These are phyloP conservation scores for Berberis vulgaris DNA, from an alignment of 164 flowering plant genomes.

Conservation along the genomic window DNA sequence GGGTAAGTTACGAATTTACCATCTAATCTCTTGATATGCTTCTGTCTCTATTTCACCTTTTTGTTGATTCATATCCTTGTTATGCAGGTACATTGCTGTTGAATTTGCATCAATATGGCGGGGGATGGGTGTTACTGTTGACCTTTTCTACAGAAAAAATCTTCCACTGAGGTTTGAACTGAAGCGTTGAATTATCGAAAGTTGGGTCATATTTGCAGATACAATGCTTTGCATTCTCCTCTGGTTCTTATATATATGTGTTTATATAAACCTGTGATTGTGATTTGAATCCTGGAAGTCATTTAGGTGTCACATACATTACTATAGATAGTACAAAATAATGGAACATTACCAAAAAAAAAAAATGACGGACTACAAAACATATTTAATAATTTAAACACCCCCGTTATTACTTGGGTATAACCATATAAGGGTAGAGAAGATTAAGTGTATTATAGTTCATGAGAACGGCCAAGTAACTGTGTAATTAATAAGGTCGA, in stretches of 20 bases:
- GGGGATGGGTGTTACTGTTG: slow-evolving; percentile 86
- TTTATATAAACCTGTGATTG: too few species aligned
- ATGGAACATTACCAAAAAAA: too few species aligned
- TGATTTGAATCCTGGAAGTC: too few species aligned
- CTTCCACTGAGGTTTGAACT: slow-evolving; percentile 76
- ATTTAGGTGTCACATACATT: too few species aligned
- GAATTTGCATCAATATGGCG: slow-evolving; percentile 99
- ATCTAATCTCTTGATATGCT: not conserved
- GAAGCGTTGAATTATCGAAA: slow-evolving; percentile 1
- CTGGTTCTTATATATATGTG: not conserved
- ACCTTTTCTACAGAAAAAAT: slow-evolving; percentile 75
- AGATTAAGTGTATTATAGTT: too few species aligned
- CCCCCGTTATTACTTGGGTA: too few species aligned
- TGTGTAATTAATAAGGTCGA: too few species aligned
- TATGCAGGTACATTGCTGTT: slow-evolving; percentile 83
- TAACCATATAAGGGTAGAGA: too few species aligned
- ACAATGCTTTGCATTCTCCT: not conserved
- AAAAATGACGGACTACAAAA: too few species aligned
- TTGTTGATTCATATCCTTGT: not conserved
- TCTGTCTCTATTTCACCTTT: not conserved
- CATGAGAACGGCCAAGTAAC: too few species aligned
- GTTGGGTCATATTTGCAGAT: not conserved
- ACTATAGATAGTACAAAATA: too few species aligned
- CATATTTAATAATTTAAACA: too few species aligned
- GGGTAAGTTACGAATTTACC: slow-evolving; percentile 40